Base-by-base conservation (phyloP, 441 rosid species). In the Erodium moschatum region DNA sequence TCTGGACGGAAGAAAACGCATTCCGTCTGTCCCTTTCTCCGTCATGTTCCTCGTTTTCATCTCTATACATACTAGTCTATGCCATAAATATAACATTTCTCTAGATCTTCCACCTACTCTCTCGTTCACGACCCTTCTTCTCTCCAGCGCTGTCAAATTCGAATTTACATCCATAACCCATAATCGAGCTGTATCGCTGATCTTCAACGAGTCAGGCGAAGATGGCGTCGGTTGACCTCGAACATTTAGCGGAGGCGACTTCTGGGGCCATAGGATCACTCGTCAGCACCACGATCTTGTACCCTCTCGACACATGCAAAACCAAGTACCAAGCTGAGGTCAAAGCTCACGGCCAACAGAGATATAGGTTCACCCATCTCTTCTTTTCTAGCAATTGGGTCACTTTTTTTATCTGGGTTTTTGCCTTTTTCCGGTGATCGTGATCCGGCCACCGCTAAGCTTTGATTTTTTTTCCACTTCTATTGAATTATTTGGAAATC, bases 261-360 rank as follows among this genome's bases (percentile, higher is more conserved):
- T 48, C 54, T 4, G 54, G 54, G 1, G 54, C 54, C 16, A 48
- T 48, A 12, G 54, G 54, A 11, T 48, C 54, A 1, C 54, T 48
- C 54, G 5, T 48, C 15, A 48, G 54, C 54, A 48, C 54, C 16
- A 48, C 54, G 1, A 48, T 48, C 54, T 48, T 48, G 54, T 48
- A 48, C 54, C 54, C 54, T 48, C 54, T 48, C 54, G 54, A 48
- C 54, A 48, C 54, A 6, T 48, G 54, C 54, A 48, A 48, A 48
- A 48, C 54, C 54, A 48, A 48, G 54, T 48, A 11, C 54, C 54
- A 48, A 48, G 54, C 54, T 48, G 54, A 48, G 16, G 54, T 48
- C 16, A 1, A 4, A 48, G 54, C 54, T 13, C 54, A 48, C 0
- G 16, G 16, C 5, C 54, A 48, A 2, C 54, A 48, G 54, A 48